These are phyloP conservation scores for Phialophora tarda DNA, from an alignment of 2,329 filamentous ascomycete species.

Conservation along the genomic window DNA sequence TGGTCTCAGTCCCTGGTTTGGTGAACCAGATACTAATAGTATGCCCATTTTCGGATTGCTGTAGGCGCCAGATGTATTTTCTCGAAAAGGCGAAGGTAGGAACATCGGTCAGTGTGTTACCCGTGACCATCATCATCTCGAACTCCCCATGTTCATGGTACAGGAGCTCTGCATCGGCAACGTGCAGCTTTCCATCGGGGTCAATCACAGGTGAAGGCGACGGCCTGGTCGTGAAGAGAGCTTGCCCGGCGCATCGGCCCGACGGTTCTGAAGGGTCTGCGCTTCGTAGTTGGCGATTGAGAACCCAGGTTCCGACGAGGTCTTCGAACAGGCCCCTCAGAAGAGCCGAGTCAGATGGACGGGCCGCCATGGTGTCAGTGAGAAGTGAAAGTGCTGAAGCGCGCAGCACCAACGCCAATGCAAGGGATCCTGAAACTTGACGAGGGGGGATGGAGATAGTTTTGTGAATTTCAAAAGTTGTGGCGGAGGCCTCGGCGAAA, in stretches of 20 bases:
- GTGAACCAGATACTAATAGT: constrained; percentile 54
- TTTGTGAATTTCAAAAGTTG: not conserved
- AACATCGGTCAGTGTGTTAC: constrained; percentile 43
- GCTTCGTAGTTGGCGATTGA: constrained; percentile 49
- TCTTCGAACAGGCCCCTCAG: constrained; percentile 29
- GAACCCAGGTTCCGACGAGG: constrained; percentile 44
- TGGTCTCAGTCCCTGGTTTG: constrained; percentile 46
- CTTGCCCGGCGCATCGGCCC: constrained; percentile 49
- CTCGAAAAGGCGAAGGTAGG: constrained; percentile 42
- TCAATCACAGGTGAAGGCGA: constrained; percentile 36
- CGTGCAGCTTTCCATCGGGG: constrained; percentile 40
- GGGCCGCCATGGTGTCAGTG: not conserved
- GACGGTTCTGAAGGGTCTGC: constrained; percentile 50
- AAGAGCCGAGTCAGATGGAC: constrained; percentile 13
- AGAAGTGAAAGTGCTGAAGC: not conserved
- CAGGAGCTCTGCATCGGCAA: constrained; percentile 42
- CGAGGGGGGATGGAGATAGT: not conserved
- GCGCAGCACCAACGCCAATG: not conserved
- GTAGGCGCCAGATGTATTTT: constrained; percentile 53
- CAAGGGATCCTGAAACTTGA: not conserved
- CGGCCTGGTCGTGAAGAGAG: constrained; percentile 45
- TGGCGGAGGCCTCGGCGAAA: not conserved
- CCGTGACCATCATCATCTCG: constrained; percentile 44
- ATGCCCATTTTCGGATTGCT: constrained; percentile 29
- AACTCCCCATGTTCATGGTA: constrained; percentile 51